Base-by-base conservation (phyloP, 2,329 filamentous ascomycete genomes). In the Stagonosporopsis cucurbitacearum region DNA sequence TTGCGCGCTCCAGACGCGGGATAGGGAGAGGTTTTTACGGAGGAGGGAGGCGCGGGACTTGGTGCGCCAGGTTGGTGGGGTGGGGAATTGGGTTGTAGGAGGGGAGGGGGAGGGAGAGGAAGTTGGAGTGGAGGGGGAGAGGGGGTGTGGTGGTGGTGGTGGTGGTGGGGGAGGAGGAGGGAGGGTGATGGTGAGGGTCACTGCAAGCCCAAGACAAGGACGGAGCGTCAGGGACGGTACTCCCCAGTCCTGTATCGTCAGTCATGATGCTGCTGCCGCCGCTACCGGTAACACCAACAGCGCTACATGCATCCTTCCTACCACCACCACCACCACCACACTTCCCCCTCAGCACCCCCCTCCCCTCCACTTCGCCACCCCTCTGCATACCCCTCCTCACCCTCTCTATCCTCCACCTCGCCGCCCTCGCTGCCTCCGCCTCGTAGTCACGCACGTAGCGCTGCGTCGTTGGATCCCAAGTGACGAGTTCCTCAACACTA, bases 1-100 rank as follows among this genome's bases (percentile, higher is more conserved):
- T 5, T 43, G 13, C 3, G 35, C 28, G 28, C 54, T 51, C 54
- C 54, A 57, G 1, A n/a, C 41, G 15, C 54, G 54, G 4, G n/a
- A 12, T 2, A 56, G 23, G 8, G 37, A 50, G 1, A 56, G 43
- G 15, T 48, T 48, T 36, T 56, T 56, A 42, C 33, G 47, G 9
- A 11, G 11, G 4, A 56, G 26, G 7, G 46, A 47, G 1, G 1
- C 22, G 11, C 33, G 53, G 3, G 53, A 42, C 12, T 39, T 50
- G 6, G 20, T 11, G 6, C 47, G 44, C 53, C 53, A 56, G 37
- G 12, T 26, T 4, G 2, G 25, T 6, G 9, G 28, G 26, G 0
- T 2, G 20, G 1, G 22, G 3, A 7, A 17, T 28, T 7, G 40
- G 13, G n/a, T n/a, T 11, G 26, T 25, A 3, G 13, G 4, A 2